Evolutionary conservation across 1,139 yeast genomes (phyloP).

Genomic region (Wickerhamiella infanticola): DNA sequence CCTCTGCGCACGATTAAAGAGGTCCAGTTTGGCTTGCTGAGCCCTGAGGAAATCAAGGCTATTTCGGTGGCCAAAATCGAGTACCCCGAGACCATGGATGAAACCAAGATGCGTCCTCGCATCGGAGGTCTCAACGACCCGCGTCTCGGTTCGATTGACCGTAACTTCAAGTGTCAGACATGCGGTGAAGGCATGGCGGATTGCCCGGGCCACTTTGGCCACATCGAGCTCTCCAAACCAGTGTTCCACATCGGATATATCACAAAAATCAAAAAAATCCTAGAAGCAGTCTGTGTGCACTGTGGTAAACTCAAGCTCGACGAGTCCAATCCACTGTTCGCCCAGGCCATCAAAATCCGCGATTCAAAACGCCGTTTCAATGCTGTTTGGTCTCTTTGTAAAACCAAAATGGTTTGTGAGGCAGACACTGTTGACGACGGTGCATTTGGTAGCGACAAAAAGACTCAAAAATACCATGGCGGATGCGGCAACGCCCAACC

Average conservation of each 20-base stretch:
- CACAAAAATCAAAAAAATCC: constrained; percentile 82
- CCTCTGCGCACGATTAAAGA: constrained; percentile 93
- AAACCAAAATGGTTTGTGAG: constrained; percentile 89
- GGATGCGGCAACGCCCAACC: constrained; percentile 99
- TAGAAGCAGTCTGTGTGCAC: constrained; percentile 96
- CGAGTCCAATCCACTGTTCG: constrained; percentile 66
- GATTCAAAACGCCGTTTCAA: constrained; percentile 94
- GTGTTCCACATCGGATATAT: constrained; percentile 92
- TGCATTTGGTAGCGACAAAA: constrained; percentile 20
- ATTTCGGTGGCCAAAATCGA: constrained; percentile 94
- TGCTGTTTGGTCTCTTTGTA: constrained; percentile 90
- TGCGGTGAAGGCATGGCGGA: constrained; percentile 99
- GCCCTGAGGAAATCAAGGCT: constrained; percentile 96
- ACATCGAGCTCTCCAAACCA: constrained; percentile 93
- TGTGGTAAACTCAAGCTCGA: constrained; percentile 89
- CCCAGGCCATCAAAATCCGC: constrained; percentile 74
- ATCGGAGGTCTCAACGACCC: constrained; percentile 97
- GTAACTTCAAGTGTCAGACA: constrained; percentile 94
- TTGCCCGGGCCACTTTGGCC: constrained; percentile 99
- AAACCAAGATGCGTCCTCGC: constrained; percentile 84
- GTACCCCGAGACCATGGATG: constrained; percentile 98
- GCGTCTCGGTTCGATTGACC: constrained; percentile 89
- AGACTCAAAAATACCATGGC: constrained; percentile 45
- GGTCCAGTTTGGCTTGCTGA: constrained; percentile 92
- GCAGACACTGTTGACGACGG: constrained; percentile 56